Base-by-base conservation (phyloP, 2,329 filamentous ascomycete genomes). In the Colletotrichum orchidophilum region DNA sequence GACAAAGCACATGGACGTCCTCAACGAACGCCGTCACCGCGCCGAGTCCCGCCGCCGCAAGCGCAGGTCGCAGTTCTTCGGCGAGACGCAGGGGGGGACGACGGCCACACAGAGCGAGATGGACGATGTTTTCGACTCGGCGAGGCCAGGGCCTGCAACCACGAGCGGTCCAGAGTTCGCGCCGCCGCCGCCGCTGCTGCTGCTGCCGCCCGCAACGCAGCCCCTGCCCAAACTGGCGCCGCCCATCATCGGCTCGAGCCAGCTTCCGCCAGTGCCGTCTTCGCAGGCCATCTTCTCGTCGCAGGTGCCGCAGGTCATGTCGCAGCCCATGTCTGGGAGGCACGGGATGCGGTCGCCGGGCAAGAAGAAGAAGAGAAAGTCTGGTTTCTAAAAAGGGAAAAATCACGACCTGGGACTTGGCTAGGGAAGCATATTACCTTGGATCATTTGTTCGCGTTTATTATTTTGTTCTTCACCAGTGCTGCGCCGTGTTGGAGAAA, bases 271-370 rank as follows among this genome's bases (percentile, higher is more conserved):
- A 6, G 50, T 54, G 35, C 55, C 62, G 8, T 71, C 65, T 1
- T 70, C 60, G 31, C 69, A 73, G 58, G 49, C 49, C 35, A 13
- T 68, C 52, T 52, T 67, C 49, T 74, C 73, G 71, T 78, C 75
- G 61, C 78, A 73, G 29, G 78, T 78, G 1, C 75, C 72, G 61
- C 76, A 42, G 63, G 78, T 80, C n/a, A 85, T 85, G 81, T 86
- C 85, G 62, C 85, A 87, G 74, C 82, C 83, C 11, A 75, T 83
- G 15, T 70, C 80, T n/a, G 86, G 86, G 2, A 73, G 77, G 5
- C 86, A 86, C 81, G 86, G 86, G 29, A 81, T 81, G 73, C 79
- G 85, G 65, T 55, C 75, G 42, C 66, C 75, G 60, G 85, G 85
- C 78, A 86, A 85, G 42, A 71, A 71, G 21, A 65, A 65, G 42